phyloP scores from a whole-genome alignment of 306 rosid species.

The Quercus ilex region DNA sequence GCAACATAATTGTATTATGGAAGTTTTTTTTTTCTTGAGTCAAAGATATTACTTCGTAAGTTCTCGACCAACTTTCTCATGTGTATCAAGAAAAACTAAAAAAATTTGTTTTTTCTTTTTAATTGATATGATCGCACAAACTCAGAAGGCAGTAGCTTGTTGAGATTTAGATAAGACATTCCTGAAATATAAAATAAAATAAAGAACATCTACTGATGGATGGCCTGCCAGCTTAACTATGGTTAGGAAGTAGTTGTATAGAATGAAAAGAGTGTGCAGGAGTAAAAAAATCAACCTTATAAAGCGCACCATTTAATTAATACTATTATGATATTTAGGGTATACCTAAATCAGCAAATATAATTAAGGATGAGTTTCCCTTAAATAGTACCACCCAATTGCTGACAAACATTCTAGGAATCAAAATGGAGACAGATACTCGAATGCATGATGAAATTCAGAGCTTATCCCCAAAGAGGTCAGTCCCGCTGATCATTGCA shows the following conservation, averaged over 20 bases:
- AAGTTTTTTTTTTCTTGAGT: neutral
- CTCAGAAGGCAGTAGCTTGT: neutral
- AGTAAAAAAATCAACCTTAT: neutral
- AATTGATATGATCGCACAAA: neutral
- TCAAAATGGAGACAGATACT: conserved; percentile 36
- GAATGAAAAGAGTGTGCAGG: conserved; percentile 32
- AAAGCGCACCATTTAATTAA: neutral
- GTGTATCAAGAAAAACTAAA: no score
- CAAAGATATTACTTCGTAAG: neutral
- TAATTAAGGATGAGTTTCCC: neutral
- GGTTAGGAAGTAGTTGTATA: conserved; percentile 40
- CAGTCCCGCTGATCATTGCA: neutral
- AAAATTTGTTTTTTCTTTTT: no score
- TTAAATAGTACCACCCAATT: neutral
- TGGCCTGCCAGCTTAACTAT: neutral
- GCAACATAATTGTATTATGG: neutral
- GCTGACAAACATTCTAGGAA: neutral
- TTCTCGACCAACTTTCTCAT: no score
- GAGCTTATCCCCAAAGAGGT: conserved; percentile 43
- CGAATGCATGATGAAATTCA: conserved; percentile 18
- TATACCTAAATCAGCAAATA: neutral
- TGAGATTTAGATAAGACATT: neutral
- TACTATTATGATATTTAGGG: neutral
- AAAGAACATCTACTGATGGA: neutral
- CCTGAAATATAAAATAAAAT: neutral